Conservation (phyloP, 2,329 filamentous ascomycete species). For the Fusarium dlaminii region DNA sequence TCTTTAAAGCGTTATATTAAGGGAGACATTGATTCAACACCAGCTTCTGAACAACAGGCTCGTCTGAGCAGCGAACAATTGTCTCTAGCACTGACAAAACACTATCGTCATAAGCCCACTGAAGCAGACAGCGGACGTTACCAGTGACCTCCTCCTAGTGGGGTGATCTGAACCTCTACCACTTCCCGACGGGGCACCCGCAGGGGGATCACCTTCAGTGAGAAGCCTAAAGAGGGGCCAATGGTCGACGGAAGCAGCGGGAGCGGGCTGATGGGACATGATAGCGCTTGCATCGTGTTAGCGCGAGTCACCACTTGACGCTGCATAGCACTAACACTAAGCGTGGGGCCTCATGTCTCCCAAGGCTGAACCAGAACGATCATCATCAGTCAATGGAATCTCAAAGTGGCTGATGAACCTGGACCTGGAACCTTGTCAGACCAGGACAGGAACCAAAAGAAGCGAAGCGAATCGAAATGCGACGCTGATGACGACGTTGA, state of each 20-base stretch:
- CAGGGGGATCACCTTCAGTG: not conserved
- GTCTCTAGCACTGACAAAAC: not conserved
- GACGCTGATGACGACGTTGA: not conserved
- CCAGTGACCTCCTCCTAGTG: not conserved
- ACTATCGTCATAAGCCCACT: not conserved
- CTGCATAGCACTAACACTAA: constrained; percentile 16
- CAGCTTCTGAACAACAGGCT: not conserved
- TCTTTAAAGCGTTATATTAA: not conserved
- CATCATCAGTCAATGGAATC: constrained; percentile 2
- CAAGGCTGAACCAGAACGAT: constrained; percentile 20
- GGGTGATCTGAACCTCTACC: not conserved
- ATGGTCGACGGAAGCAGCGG: constrained; percentile 26
- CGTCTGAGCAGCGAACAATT: not conserved
- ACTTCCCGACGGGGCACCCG: not conserved
- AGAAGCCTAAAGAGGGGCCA: constrained; percentile 3
- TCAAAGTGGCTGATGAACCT: constrained; percentile 21
- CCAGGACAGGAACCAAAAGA: constrained; percentile 15
- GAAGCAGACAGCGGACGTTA: not conserved
- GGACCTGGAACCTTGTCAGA: not conserved
- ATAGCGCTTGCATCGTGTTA: constrained; percentile 19
- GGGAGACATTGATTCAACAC: not conserved
- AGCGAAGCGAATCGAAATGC: not conserved
- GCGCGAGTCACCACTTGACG: not conserved
- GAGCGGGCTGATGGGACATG: constrained; percentile 8
- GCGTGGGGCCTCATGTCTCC: constrained; percentile 13